A percentile compares a stretch with the other conserved stretches of the same genome.
Conservation (phyloP, 352 stramenopile species). For the Pythium chondricola region DNA sequence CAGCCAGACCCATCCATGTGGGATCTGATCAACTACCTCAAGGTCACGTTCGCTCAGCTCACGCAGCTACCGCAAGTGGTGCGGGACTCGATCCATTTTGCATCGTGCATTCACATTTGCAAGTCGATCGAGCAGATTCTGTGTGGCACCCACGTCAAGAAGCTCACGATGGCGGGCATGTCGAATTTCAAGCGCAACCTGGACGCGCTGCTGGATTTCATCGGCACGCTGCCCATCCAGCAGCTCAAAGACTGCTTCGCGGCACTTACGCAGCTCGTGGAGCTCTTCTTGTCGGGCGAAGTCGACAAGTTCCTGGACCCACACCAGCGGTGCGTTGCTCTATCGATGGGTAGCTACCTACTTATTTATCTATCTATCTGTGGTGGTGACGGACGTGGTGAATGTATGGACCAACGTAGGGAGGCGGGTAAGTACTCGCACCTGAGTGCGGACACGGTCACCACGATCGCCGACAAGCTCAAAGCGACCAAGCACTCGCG, state of each 20-base stretch:
- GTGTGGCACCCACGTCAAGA: constrained; percentile 50
- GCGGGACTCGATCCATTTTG: constrained; percentile 66
- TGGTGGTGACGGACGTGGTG: too few relatives aligned
- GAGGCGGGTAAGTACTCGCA: constrained; percentile 62
- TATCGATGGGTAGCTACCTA: background rate
- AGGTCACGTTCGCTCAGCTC: constrained; percentile 68
- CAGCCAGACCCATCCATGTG: constrained; percentile 75
- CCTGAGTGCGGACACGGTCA: constrained; percentile 58
- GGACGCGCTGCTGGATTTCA: constrained; percentile 60
- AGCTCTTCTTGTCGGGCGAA: constrained; percentile 58
- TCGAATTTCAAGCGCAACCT: constrained; percentile 77
- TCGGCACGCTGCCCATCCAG: constrained; percentile 44
- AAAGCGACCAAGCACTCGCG: constrained; percentile 59
- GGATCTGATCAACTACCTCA: constrained; percentile 83
- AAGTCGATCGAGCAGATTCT: constrained; percentile 71
- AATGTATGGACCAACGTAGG: constrained; percentile 22
- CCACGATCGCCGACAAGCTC: constrained; percentile 61
- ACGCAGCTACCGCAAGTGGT: constrained; percentile 44
- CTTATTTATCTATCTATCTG: background rate
- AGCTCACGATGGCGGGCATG: constrained; percentile 62
- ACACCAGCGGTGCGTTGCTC: constrained; percentile 37
- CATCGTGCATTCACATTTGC: constrained; percentile 71
- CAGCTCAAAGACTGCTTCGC: constrained; percentile 67
- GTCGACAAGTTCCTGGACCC: constrained; percentile 57
- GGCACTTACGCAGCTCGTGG: constrained; percentile 53